Conservation (phyloP, 176 grass and related monocot species). For the Miscanthus lutarioriparius region DNA sequence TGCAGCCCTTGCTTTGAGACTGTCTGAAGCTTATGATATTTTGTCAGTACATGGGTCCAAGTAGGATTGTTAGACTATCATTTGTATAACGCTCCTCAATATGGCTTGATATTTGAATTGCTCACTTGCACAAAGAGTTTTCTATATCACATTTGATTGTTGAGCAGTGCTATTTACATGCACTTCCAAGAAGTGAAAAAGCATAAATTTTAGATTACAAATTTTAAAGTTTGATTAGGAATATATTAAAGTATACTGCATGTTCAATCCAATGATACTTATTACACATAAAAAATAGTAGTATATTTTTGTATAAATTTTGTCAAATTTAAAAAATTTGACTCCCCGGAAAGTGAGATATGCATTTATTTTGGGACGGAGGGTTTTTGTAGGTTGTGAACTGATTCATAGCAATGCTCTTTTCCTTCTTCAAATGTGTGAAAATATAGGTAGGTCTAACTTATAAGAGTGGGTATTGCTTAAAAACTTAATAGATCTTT, state of each 20-base stretch:
- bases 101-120: background rate
- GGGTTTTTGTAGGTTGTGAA: background rate
- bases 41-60: constrained; percentile 15
- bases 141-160: background rate
- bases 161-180: background rate
- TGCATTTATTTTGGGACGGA: too few species aligned
- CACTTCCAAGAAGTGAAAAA: background rate
- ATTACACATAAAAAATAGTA: too few species aligned
- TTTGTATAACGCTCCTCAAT: background rate
- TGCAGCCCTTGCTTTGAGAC: background rate
- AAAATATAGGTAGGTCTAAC: background rate
- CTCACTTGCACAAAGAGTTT: background rate
- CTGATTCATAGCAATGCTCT: background rate
- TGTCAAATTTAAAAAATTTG: too few species aligned
- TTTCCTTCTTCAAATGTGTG: background rate
- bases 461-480: background rate
- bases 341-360: too few species aligned
- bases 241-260: too few species aligned
- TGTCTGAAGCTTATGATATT: background rate
- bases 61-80: background rate
- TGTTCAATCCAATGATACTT: too few species aligned
- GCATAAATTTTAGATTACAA: too few species aligned
- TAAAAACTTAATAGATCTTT: background rate
- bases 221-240: too few species aligned
- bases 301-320: too few species aligned